Conservation (phyloP, 1,284 basidiomycete genomes). For the Ustilago curta region DNA sequence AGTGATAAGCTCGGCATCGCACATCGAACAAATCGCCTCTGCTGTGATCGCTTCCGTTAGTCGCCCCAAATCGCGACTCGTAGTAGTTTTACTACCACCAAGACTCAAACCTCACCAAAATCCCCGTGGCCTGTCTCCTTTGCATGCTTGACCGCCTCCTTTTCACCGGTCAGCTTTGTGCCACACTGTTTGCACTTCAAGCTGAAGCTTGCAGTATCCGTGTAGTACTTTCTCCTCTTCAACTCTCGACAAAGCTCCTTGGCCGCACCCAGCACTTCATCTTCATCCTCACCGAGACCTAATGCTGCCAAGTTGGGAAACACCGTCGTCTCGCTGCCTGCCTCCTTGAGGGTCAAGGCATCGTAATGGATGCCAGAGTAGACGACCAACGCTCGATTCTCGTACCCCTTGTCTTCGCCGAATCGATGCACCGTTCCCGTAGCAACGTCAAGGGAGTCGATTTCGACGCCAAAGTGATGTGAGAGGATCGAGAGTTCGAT, state of each 20-base stretch:
- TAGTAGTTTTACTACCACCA: too few relatives aligned
- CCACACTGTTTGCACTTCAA: constrained; percentile 52
- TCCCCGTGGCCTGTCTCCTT: constrained; percentile 55
- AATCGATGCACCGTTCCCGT: constrained; percentile 49
- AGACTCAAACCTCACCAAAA: constrained; percentile 39
- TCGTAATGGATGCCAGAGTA: constrained; percentile 64
- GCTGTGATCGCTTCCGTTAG: too few relatives aligned
- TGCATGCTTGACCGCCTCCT: constrained; percentile 55
- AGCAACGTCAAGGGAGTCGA: constrained; percentile 49
- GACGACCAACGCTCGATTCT: constrained; percentile 37
- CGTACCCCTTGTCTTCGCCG: constrained; percentile 45
- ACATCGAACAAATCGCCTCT: too few relatives aligned
- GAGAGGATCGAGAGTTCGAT: constrained; percentile 56
- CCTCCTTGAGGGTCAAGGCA: constrained; percentile 34
- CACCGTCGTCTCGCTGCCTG: constrained; percentile 28
- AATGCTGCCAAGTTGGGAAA: constrained; percentile 33
- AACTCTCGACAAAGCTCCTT: constrained; percentile 35
- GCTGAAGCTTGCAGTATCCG: constrained; percentile 53
- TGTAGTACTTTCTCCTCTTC: constrained; percentile 49
- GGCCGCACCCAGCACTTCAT: constrained; percentile 38
- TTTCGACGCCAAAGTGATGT: constrained; percentile 38
- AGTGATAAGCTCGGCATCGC: too few relatives aligned
- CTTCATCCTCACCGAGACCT: constrained; percentile 14
- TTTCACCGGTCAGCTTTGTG: constrained; percentile 44
- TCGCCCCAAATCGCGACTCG: background rate